Percentiles rank a stretch among this genome's conserved stretches.
phyloP scores from a whole-genome alignment of 2,329 filamentous ascomycete genomes.

The Lachnellula cervina region DNA sequence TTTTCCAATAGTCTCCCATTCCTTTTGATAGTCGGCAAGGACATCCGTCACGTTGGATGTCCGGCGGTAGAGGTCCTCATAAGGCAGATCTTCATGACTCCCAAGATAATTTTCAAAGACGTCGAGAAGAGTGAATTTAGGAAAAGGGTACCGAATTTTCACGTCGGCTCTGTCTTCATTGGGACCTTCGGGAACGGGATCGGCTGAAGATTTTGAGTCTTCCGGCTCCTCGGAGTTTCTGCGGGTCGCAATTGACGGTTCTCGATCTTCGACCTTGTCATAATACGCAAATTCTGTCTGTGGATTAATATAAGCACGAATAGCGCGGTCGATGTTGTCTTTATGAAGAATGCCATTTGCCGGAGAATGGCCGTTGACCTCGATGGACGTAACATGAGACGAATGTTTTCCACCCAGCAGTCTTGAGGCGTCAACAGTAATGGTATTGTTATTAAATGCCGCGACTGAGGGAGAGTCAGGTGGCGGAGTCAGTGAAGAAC shows the following conservation, averaged over 20 bases:
- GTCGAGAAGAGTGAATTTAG: constrained; percentile 21
- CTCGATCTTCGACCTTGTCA: constrained; percentile 19
- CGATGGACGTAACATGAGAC: constrained; percentile 5
- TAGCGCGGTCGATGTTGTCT: constrained; percentile 3
- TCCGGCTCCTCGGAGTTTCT: constrained; percentile 12
- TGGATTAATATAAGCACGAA: constrained; percentile 17
- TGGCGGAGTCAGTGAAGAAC: constrained; percentile 22
- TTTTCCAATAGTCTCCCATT: constrained; percentile 25
- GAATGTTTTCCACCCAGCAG: background rate
- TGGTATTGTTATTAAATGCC: background rate
- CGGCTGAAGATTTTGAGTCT: constrained; percentile 4
- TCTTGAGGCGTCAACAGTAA: constrained; percentile 1
- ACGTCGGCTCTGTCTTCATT: constrained; percentile 8
- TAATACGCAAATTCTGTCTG: constrained; percentile 20
- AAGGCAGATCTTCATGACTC: constrained; percentile 20
- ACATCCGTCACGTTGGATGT: constrained; percentile 16
- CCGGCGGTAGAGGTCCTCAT: constrained; percentile 24
- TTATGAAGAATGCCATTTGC: constrained; percentile 1
- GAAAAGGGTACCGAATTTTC: constrained; percentile 17
- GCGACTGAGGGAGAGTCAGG: constrained; percentile 11
- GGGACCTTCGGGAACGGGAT: constrained; percentile 2
- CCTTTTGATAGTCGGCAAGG: constrained; percentile 23
- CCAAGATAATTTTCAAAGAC: constrained; percentile 25
- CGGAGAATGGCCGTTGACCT: constrained; percentile 3
- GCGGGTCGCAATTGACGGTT: constrained; percentile 11